phyloP scores from a whole-genome alignment of 768 basidiomycete genomes.

The Leucosporidium creatinivorum region DNA sequence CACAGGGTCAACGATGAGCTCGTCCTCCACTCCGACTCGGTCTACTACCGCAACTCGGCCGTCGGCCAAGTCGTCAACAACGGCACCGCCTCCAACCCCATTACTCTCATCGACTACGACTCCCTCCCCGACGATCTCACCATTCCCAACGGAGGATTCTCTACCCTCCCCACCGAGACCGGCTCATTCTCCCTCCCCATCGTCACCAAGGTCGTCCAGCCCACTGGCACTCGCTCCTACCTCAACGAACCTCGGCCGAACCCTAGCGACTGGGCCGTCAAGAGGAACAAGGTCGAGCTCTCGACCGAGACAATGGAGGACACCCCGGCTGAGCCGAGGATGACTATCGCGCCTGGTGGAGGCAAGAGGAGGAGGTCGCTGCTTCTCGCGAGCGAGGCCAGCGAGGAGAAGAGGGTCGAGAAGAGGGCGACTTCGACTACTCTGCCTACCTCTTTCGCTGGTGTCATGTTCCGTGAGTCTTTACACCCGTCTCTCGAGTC shows the following conservation, averaged over 20 bases:
- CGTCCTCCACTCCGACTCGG: conserved; percentile 28
- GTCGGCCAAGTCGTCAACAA: background rate
- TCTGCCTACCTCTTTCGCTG: conserved; percentile 10
- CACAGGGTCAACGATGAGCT: conserved; percentile 34
- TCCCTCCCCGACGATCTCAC: conserved; percentile 12
- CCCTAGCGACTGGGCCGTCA: background rate
- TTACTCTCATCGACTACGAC: conserved; percentile 30
- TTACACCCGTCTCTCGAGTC: background rate
- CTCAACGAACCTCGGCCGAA: background rate
- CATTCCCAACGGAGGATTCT: conserved; percentile 33
- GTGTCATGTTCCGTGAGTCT: conserved; percentile 22
- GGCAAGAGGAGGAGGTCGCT: background rate
- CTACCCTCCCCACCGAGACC: background rate
- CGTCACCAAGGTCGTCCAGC: conserved; percentile 7
- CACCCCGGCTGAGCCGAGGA: background rate
- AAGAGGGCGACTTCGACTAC: conserved; percentile 12
- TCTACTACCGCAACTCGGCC: conserved; percentile 35
- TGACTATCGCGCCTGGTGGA: too few relatives aligned
- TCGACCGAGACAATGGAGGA: background rate
- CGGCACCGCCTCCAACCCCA: background rate
- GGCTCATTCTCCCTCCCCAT: background rate
- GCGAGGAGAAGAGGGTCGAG: background rate
- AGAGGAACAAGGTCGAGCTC: background rate
- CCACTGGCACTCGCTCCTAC: background rate
- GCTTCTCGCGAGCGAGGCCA: background rate